Base-by-base conservation (phyloP, 345 rosid species). In the Litchi chinensis region DNA sequence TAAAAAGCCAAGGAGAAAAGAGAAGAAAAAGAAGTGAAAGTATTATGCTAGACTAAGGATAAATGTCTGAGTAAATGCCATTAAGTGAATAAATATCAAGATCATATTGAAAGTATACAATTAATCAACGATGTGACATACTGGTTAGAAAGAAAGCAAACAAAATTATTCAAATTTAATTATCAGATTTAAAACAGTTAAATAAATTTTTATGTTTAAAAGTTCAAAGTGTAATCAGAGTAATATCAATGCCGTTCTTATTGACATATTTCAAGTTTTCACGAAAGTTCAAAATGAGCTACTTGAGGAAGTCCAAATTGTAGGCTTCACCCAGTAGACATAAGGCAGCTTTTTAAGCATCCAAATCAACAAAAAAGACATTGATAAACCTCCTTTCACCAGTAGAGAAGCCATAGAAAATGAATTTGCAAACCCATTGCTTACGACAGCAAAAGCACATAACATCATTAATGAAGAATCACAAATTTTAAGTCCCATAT, bases 111-210 rank as follows among this genome's bases (percentile, higher is more conserved):
- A 41, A 43, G 22, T 12, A 74, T 9, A 41, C 57, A 16, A 15
- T 43, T 40, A 67, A 74, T 43, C 56, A 18, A 74, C 56, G 15
- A 62, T 74, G 67, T 60, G 62, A 48, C 39, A 73, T 13, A 73
- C 0, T 11, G 37, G 28, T 4, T 43, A 59, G 32, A 60, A 73
- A n/a, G 39, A 59, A 59, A 59, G 67, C 37, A 73, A 39, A 73
- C 22, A 73, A 40, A 13, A 9, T 73, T n/a, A 41, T 19, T 66
- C 68, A 73, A 41, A 40, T 67, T 67, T 73, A 13, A 40, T 12
- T 18, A 22, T 18, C 54, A 60, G 7, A 21, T 1, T 32, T 32
- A 32, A 32, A 32, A 50, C 5, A 50, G 56, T 11, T 50, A 12
- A 50, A 13, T 50, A 50, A 16, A 50, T 5, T 50, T 11, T 50